Conservation (phyloP, 345 rosid species). For the Draba incana region DNA sequence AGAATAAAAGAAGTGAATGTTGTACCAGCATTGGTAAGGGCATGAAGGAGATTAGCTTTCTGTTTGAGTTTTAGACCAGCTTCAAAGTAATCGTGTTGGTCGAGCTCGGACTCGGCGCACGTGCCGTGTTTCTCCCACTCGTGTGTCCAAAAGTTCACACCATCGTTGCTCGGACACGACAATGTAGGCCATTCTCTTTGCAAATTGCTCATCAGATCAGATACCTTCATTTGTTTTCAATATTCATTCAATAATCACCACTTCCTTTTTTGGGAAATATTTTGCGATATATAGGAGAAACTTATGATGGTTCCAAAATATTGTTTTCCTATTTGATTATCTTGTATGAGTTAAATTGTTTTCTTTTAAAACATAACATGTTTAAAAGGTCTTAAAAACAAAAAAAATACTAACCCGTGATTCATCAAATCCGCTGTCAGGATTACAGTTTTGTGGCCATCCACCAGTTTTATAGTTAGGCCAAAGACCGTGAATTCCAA, state of each 20-base stretch:
- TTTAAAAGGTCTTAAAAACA: neutral
- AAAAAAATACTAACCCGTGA: conserved; percentile 48
- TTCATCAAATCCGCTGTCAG: conserved; percentile 53
- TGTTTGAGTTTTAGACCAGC: conserved; percentile 68
- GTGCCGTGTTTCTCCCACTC: conserved; percentile 95
- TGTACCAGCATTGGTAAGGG: conserved; percentile 59
- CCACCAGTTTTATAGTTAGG: conserved; percentile 79
- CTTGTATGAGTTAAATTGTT: neutral
- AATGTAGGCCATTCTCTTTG: conserved; percentile 76
- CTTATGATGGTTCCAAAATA: neutral
- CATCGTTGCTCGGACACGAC: conserved; percentile 78
- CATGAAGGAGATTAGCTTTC: conserved; percentile 67
- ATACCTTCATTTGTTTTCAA: conserved; percentile 49
- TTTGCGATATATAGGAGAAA: neutral
- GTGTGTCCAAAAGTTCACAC: conserved; percentile 79
- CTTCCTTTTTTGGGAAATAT: neutral
- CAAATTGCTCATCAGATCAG: conserved; percentile 55
- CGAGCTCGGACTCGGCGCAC: conserved; percentile 83
- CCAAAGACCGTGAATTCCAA: conserved; percentile 95
- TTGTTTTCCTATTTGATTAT: neutral
- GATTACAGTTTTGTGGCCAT: conserved; percentile 85
- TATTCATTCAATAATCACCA: neutral
- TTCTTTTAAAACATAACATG: neutral
- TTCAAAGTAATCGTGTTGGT: conserved; percentile 76
- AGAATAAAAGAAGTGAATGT: neutral